A percentile compares a stretch with the other conserved stretches of the same genome.
phyloP scores from a whole-genome alignment of 192 early-diverging fungal genomes.

The Backusella australiensis region DNA sequence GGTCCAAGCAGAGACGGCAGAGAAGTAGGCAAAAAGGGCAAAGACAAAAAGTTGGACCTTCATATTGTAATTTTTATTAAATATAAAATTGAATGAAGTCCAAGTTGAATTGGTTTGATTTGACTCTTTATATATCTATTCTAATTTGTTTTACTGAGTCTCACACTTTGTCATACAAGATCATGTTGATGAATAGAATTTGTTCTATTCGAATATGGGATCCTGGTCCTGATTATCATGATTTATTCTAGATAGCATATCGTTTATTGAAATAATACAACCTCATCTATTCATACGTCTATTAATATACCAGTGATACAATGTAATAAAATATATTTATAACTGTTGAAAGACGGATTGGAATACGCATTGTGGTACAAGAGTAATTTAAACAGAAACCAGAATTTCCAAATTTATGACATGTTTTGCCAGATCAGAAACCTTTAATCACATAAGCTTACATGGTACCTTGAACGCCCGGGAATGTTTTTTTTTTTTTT shows the following conservation, averaged over 20 bases:
- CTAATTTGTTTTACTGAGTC: background rate
- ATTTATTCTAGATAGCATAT: background rate
- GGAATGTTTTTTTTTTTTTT: background rate
- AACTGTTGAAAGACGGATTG: background rate
- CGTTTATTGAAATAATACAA: background rate
- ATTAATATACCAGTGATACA: background rate
- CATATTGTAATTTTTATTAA: background rate
- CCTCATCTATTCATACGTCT: background rate
- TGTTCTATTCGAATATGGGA: background rate
- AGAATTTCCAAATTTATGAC: background rate
- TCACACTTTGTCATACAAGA: background rate
- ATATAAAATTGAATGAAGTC: background rate
- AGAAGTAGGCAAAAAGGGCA: background rate
- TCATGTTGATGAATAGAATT: background rate
- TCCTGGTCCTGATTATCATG: background rate
- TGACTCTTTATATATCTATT: background rate
- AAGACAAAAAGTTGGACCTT: background rate
- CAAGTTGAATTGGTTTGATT: background rate
- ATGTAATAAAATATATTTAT: background rate
- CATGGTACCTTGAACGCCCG: background rate
- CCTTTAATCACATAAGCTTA: background rate
- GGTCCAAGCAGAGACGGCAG: background rate
- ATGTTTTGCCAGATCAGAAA: background rate
- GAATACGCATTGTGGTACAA: background rate
- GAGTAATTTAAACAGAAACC: background rate